These are phyloP conservation scores for Abrus precatorius DNA, from an alignment of 306 rosid genomes.

Conservation along the genomic window DNA sequence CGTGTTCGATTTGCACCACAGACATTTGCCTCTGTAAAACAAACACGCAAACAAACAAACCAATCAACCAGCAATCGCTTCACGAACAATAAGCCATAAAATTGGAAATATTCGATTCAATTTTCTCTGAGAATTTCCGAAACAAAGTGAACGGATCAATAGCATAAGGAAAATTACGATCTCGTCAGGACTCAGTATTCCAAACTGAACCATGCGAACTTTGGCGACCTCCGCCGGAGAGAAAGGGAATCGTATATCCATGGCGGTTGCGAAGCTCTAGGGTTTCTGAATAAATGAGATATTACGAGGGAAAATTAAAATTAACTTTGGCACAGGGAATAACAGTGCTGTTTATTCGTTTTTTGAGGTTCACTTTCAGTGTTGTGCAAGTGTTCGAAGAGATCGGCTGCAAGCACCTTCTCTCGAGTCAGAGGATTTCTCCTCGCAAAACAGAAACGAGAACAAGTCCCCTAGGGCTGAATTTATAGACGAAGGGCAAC, in stretches of 20 bases:
- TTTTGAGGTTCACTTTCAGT: slow-evolving; percentile 19
- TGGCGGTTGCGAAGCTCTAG: slow-evolving; percentile 61
- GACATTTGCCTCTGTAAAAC: slow-evolving; percentile 94
- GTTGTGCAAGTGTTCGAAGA: not conserved
- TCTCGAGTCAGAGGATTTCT: slow-evolving; percentile 34
- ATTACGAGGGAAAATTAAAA: slow-evolving; percentile 32
- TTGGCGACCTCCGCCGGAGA: slow-evolving; percentile 99
- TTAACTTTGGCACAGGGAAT: not conserved
- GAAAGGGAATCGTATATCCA: slow-evolving; percentile 94
- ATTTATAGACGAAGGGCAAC: slow-evolving; percentile 66
- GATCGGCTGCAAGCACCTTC: slow-evolving; percentile 45
- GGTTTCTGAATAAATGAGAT: slow-evolving; percentile 30
- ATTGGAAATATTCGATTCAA: not conserved
- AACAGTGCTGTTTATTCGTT: not conserved
- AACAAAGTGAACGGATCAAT: not conserved
- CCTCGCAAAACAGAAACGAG: not conserved
- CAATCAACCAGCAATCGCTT: slow-evolving; percentile 11
- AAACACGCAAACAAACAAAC: slow-evolving; percentile 24
- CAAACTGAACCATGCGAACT: slow-evolving; percentile 92
- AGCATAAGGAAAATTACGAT: slow-evolving; percentile 64
- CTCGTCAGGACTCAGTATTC: slow-evolving; percentile 93
- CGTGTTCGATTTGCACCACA: slow-evolving; percentile 89
- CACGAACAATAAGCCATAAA: not conserved
- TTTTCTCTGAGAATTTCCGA: not conserved
- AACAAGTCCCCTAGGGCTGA: fast-evolving